These are phyloP conservation scores for Cadophora gregata DNA, from an alignment of 2,329 filamentous ascomycete species.

Conservation along the genomic window DNA sequence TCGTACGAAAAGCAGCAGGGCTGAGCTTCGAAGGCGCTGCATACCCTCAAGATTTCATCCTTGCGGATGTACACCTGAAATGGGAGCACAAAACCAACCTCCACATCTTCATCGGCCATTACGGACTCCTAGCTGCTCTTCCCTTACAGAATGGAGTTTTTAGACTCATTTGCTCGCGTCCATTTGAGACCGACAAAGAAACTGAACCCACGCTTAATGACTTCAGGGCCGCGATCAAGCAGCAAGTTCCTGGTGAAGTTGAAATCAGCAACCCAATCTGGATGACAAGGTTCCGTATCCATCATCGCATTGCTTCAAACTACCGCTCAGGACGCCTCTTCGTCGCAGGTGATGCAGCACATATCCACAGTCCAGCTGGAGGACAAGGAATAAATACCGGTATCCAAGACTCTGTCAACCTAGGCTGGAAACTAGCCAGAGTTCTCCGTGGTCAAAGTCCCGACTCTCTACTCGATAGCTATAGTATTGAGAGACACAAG, in stretches of 20 bases:
- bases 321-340: conserved; percentile 51
- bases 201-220: conserved; percentile 42
- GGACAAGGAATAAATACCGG: conserved; percentile 49
- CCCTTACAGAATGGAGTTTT: conserved; percentile 41
- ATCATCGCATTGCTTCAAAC: conserved; percentile 49
- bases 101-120: conserved; percentile 43
- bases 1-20: conserved; percentile 50
- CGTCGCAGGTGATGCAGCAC: conserved; percentile 47
- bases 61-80: conserved; percentile 49
- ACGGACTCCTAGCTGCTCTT: conserved; percentile 47
- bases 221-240: conserved; percentile 43
- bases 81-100: conserved; percentile 29
- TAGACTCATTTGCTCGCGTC: conserved; percentile 41
- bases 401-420: conserved; percentile 46
- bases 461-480: conserved; percentile 53
- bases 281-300: conserved; percentile 54
- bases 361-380: conserved; percentile 46
- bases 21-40: conserved; percentile 50
- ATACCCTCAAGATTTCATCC: conserved; percentile 52
- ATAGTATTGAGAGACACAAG: conserved; percentile 54
- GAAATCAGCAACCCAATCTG: conserved; percentile 44
- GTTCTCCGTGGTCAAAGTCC: conserved; percentile 46
- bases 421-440: conserved; percentile 47
- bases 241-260: conserved; percentile 39
- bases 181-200: conserved; percentile 22